Percentiles rank a stretch among this genome's conserved stretches.
These are phyloP conservation scores for Claviceps sp. DNA, from an alignment of 2,329 filamentous ascomycete genomes.

Conservation along the genomic window DNA sequence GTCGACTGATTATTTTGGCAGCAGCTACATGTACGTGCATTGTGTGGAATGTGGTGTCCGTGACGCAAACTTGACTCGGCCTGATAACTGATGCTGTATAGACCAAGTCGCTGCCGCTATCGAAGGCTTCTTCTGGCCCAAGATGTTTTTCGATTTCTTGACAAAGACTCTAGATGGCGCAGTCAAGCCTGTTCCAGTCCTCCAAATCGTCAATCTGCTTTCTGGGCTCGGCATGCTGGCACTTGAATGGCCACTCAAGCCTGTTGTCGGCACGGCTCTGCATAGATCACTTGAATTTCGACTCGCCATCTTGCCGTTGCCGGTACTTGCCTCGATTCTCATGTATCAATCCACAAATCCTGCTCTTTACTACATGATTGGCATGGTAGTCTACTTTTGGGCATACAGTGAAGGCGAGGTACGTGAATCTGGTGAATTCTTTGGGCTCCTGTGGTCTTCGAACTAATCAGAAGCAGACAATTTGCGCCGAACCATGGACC, in stretches of 20 bases:
- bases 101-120: constrained; percentile 78
- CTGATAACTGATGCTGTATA: constrained; percentile 24
- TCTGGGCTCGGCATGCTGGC: constrained; percentile 66
- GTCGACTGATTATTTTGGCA: constrained; percentile 80
- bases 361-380: constrained; percentile 82
- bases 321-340: constrained; percentile 58
- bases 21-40: constrained; percentile 56
- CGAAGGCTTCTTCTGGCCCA: constrained; percentile 93
- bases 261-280: constrained; percentile 61
- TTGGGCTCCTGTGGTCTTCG: neutral
- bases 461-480: constrained; percentile 32
- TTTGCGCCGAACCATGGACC: constrained; percentile 58
- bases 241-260: constrained; percentile 80
- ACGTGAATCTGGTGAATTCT: constrained; percentile 19
- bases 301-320: constrained; percentile 69
- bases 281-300: constrained; percentile 83
- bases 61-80: neutral
- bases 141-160: constrained; percentile 95
- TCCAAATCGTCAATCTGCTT: constrained; percentile 83
- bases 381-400: constrained; percentile 85
- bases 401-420: constrained; percentile 96
- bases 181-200: constrained; percentile 73
- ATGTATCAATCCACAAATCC: constrained; percentile 89
- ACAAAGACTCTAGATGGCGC: constrained; percentile 79
- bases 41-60: neutral